These are phyloP conservation scores for Salvia rosmarinus DNA, from an alignment of 257 asterid genomes.

Conservation along the genomic window DNA sequence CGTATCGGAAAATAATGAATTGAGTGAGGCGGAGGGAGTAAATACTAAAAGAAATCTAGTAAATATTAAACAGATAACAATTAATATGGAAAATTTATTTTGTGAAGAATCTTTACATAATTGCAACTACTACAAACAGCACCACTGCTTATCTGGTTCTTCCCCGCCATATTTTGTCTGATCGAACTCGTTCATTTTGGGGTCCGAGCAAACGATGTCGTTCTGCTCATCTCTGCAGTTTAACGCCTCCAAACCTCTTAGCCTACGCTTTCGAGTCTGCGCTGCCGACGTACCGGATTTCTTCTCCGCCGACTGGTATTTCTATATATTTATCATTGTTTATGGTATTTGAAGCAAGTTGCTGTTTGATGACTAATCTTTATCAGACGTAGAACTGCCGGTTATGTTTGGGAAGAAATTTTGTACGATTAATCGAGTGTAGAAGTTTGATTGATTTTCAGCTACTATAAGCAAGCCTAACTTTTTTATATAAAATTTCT, in stretches of 20 bases:
- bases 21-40: too few species aligned
- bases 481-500: not conserved
- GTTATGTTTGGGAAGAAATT: not conserved
- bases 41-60: too few species aligned
- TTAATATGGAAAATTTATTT: too few species aligned
- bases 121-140: constrained; percentile 6
- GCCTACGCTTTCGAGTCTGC: constrained; percentile 58
- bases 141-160: constrained; percentile 35
- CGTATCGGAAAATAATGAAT: too few species aligned
- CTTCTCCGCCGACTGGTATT: constrained; percentile 81
- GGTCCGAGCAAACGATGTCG: constrained; percentile 53
- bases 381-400: not conserved
- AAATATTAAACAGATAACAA: too few species aligned
- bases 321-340: not conserved
- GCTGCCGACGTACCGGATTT: constrained; percentile 82
- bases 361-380: not conserved
- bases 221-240: constrained; percentile 46
- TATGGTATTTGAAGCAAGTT: constrained; percentile 2
- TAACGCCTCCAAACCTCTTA: constrained; percentile 39
- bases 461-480: not conserved
- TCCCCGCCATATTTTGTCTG: constrained; percentile 43
- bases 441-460: constrained; percentile 22
- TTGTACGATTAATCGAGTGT: not conserved
- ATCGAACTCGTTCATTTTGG: constrained; percentile 6
- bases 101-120: too few species aligned